phyloP scores from a whole-genome alignment of 78 protist species.

The Polysphondylium violaceum region DNA sequence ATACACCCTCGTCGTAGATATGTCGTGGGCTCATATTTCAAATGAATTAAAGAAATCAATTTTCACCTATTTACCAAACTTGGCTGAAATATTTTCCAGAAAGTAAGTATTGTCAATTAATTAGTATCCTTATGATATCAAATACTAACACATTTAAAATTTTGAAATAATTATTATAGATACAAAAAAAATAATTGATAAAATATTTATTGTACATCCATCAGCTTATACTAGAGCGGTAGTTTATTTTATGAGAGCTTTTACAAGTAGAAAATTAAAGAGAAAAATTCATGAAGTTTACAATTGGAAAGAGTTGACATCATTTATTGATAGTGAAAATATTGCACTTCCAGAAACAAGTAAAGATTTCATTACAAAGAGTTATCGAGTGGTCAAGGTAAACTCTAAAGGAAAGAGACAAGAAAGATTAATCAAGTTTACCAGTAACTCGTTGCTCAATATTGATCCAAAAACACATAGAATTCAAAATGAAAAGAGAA shows the following conservation, averaged over 20 bases:
- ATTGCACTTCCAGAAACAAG: conserved; percentile 80
- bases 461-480: conserved; percentile 78
- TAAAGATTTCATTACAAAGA: conserved; percentile 76
- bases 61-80: conserved; percentile 52
- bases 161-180: neutral
- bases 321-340: conserved; percentile 41
- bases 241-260: conserved; percentile 54
- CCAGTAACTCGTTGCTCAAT: conserved; percentile 74
- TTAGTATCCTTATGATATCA: neutral
- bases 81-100: conserved; percentile 60
- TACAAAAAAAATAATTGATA: conserved; percentile 76
- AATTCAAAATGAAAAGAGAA: conserved; percentile 76
- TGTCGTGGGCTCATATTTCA: conserved; percentile 79
- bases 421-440: conserved; percentile 81
- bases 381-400: conserved; percentile 76
- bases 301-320: conserved; percentile 77
- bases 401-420: conserved; percentile 83
- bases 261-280: conserved; percentile 62
- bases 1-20: conserved; percentile 73
- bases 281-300: conserved; percentile 77
- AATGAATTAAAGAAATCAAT: conserved; percentile 45
- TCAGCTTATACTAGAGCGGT: conserved; percentile 69
- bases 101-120: conserved; percentile 25
- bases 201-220: conserved; percentile 82
- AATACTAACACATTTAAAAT: neutral